phyloP scores from a whole-genome alignment of 495 filamentous ascomycete species.

The Hyaloscypha bicolor region DNA sequence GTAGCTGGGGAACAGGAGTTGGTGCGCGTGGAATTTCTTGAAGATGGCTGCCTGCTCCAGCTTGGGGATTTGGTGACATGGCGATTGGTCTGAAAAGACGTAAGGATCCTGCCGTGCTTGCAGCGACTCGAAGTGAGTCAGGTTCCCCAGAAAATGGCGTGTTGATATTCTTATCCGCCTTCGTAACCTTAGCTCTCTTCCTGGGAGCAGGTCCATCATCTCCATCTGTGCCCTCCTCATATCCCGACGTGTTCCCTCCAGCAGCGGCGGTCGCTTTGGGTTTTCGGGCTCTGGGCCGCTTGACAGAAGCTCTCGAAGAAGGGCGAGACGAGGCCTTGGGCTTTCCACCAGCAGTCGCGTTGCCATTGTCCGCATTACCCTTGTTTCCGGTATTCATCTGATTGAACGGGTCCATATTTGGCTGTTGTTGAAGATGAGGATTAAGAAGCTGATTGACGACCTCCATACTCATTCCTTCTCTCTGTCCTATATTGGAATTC shows the following conservation, averaged over 20 bases:
- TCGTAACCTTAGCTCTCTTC: conserved; percentile 74
- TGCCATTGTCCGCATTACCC: conserved; percentile 11
- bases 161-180: conserved; percentile 67
- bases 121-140: conserved; percentile 83
- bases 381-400: conserved; percentile 11
- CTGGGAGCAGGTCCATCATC: conserved; percentile 61
- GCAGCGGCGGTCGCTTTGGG: conserved; percentile 45
- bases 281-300: conserved; percentile 44
- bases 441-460: conserved; percentile 35
- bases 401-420: conserved; percentile 19
- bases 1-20: conserved; percentile 68
- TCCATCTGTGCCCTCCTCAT: conserved; percentile 71
- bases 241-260: conserved; percentile 63
- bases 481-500: conserved; percentile 28
- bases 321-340: conserved; percentile 36
- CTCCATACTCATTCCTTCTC: conserved; percentile 37
- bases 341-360: conserved; percentile 3
- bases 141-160: conserved; percentile 69
- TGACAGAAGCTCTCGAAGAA: conserved; percentile 47
- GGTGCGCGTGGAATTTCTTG: conserved; percentile 81
- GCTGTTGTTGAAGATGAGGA: conserved; percentile 24
- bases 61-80: conserved; percentile 44
- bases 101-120: conserved; percentile 84
- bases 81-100: conserved; percentile 81
- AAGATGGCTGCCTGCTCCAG: conserved; percentile 49